These are phyloP conservation scores for Colletotrichum australisinense DNA, from an alignment of 2,329 filamentous ascomycete genomes.

Conservation along the genomic window DNA sequence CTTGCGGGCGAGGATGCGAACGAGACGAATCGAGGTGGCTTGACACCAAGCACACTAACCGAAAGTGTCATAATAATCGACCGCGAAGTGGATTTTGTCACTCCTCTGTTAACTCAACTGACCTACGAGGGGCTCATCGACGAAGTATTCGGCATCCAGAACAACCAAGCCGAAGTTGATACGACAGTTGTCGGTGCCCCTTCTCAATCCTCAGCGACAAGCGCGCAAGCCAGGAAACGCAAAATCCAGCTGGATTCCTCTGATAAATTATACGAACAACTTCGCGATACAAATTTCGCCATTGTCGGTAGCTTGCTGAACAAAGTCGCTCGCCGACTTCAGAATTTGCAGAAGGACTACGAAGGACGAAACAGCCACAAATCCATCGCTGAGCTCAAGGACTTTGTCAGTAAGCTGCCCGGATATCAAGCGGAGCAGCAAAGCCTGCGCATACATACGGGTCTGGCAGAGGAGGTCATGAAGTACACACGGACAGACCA, in stretches of 20 bases:
- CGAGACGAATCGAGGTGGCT: conserved; percentile 67
- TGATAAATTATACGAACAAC: conserved; percentile 87
- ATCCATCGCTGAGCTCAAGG: conserved; percentile 86
- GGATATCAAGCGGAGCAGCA: conserved; percentile 94
- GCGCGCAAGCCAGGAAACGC: conserved; percentile 76
- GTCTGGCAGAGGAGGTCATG: conserved; percentile 94
- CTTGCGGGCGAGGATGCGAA: conserved; percentile 80
- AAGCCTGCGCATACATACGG: conserved; percentile 91
- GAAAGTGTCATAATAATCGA: conserved; percentile 96
- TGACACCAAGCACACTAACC: conserved; percentile 86
- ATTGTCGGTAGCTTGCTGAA: conserved; percentile 91
- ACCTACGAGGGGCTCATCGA: conserved; percentile 98
- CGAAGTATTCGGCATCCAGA: conserved; percentile 89
- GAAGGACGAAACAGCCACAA: conserved; percentile 88
- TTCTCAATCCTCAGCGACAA: conserved; percentile 67
- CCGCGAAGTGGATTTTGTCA: conserved; percentile 93
- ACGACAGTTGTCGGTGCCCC: conserved; percentile 87
- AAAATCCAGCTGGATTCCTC: conserved; percentile 91
- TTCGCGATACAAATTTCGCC: conserved; percentile 94
- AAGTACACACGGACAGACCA: conserved; percentile 90
- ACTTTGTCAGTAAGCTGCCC: conserved; percentile 94
- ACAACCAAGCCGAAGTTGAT: conserved; percentile 94
- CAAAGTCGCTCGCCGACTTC: conserved; percentile 87
- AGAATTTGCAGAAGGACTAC: conserved; percentile 85
- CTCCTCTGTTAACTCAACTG: conserved; percentile 90